Evolutionary conservation across 495 filamentous ascomycete species (phyloP), one percentile per base, ranked within the genome.

Genomic region (Chaetomium tenue): DNA sequence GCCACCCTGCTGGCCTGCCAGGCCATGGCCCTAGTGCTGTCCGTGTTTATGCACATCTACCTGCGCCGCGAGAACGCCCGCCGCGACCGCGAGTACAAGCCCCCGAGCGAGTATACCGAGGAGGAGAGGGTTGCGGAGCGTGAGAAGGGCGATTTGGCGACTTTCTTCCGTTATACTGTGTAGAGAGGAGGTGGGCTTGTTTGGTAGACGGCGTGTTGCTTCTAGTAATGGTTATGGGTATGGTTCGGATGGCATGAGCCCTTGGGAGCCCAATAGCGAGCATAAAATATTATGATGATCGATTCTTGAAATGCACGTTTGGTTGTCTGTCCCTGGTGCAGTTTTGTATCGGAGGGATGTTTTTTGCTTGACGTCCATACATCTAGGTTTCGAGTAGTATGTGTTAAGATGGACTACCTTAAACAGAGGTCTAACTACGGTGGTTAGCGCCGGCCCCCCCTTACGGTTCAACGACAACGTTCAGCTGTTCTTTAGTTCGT

Each of bases 61-160:
- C 75, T 89, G 44, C 75, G 75, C 22, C 71, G 76, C 46, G 89
- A 90, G 77, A 91, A 91, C 67, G 72, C 71, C 13, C 74, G 79
- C 44, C 64, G 88, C 71, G 77, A 86, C 70, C 72, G 75, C 65
- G 67, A 75, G 59, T 75, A 74, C 57, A 76, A 77, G 68, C 73
- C 73, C 13, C 76, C 78, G 12, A 77, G 74, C 58, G 73, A 79
- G 61, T 85, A 82, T 73, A 79, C 77, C 23, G 71, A 76, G 67
- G 79, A 79, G 60, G 76, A 82, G 75, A 78, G 72, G 62, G 46
- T 70, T 6, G 47, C 69, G 0, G 79, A 85, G 77, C 69, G 76
- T 40, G 74, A 81, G 53, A 75, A 74, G 60, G 83, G 83, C 13
- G 83, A 85, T 64, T 64, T 78, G 58, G 83, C 83, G 39, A 78